Evolutionary conservation across 2,329 filamentous ascomycete species (phyloP).

Genomic region (Allantophomopsis cytisporea): DNA sequence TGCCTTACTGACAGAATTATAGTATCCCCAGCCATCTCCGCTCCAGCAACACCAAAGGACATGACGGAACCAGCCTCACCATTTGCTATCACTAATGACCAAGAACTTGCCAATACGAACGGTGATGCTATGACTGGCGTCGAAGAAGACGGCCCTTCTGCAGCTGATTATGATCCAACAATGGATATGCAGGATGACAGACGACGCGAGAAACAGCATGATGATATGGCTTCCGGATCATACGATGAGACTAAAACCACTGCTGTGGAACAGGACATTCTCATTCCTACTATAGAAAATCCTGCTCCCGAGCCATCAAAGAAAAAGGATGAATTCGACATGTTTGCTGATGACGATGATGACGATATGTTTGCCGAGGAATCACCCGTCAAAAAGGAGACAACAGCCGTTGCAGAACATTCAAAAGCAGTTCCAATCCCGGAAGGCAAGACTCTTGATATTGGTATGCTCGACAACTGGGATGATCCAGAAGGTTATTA

Average conservation of each 20-base stretch:
- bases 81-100: conserved; percentile 52
- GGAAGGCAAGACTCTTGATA: conserved; percentile 43
- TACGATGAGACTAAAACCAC: conserved; percentile 44
- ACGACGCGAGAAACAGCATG: conserved; percentile 47
- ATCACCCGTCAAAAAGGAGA: conserved; percentile 22
- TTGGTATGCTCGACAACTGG: conserved; percentile 79
- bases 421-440: conserved; percentile 29
- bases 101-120: conserved; percentile 51
- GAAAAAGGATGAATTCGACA: conserved; percentile 58
- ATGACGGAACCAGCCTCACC: conserved; percentile 20
- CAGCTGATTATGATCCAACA: conserved; percentile 83
- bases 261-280: conserved; percentile 31
- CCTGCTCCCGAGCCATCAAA: conserved; percentile 19
- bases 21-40: conserved; percentile 17
- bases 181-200: conserved; percentile 80
- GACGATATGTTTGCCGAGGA: conserved; percentile 50
- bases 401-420: conserved; percentile 25
- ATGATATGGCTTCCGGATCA: conserved; percentile 36
- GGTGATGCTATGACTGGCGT: conserved; percentile 20
- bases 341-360: conserved; percentile 77
- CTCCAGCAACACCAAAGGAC: conserved; percentile 18
- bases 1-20: conserved; percentile 5
- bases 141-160: conserved; percentile 68
- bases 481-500: conserved; percentile 95
- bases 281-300: conserved; percentile 22